These are phyloP conservation scores for Suillus clintonianus DNA, from an alignment of 768 basidiomycete species.

Conservation along the genomic window DNA sequence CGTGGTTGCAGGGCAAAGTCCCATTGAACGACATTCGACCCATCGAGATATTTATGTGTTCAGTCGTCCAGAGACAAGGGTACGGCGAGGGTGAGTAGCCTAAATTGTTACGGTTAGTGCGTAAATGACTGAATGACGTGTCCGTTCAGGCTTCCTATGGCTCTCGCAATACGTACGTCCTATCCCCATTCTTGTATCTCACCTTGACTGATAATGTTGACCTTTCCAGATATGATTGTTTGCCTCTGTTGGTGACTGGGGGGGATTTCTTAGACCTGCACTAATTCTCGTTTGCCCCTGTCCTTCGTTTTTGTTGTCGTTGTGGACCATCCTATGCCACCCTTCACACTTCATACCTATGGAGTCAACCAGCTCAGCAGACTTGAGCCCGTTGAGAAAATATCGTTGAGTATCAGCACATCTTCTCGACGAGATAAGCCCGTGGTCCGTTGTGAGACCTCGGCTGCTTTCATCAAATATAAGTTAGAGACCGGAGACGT, in stretches of 20 bases:
- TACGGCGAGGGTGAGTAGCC: conserved; percentile 83
- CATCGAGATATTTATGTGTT: conserved; percentile 99
- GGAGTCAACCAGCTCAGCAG: background rate
- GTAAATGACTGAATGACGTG: conserved; percentile 7
- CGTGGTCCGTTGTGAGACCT: background rate
- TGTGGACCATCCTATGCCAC: background rate
- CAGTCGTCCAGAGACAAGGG: conserved; percentile 97
- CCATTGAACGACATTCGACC: conserved; percentile 96
- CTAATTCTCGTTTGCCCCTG: background rate
- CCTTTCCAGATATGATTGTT: background rate
- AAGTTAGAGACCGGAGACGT: background rate
- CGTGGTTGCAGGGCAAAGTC: conserved; percentile 78
- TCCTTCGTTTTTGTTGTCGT: background rate
- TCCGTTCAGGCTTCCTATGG: conserved; percentile 81
- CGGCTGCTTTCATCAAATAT: background rate
- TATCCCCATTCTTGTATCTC: background rate
- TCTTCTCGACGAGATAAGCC: background rate
- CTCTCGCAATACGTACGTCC: conserved; percentile 89
- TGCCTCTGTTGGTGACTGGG: background rate
- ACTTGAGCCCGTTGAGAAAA: background rate
- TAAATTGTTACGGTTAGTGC: background rate
- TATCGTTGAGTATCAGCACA: background rate
- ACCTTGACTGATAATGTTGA: background rate
- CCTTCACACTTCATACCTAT: conserved; percentile 2
- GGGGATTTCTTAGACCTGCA: background rate